Evolutionary conservation across 169 alveolate species (phyloP).

Genomic region (Plasmodium adleri): DNA sequence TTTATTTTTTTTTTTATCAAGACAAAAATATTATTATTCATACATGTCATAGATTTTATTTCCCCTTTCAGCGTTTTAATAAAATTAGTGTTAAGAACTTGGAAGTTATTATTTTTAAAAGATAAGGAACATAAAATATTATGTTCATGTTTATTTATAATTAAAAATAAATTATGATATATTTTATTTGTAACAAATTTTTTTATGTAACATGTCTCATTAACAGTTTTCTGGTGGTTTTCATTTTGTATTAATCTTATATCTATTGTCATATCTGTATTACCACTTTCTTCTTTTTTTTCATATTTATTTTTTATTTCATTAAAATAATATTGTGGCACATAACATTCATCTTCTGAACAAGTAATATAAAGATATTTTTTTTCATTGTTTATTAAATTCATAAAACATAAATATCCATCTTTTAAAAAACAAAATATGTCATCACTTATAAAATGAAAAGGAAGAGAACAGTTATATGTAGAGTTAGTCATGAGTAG

Average conservation of each 20-base stretch:
- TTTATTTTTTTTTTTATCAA: conserved; percentile 19
- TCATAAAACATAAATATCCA: conserved; percentile 28
- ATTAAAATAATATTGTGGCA: neutral
- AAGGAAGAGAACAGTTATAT: conserved; percentile 7
- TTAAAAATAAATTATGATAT: conserved; percentile 21
- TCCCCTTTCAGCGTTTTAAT: neutral
- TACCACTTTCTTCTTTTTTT: neutral
- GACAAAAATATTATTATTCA: conserved; percentile 15
- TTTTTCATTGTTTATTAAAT: conserved; percentile 33
- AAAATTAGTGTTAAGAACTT: conserved; percentile 12
- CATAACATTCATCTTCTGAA: conserved; percentile 8
- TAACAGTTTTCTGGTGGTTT: neutral
- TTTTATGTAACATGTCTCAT: conserved; percentile 16
- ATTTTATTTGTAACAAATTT: conserved; percentile 24
- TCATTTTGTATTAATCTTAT: neutral
- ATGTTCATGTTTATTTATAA: conserved; percentile 4
- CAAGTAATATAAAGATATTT: conserved; percentile 25
- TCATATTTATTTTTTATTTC: neutral
- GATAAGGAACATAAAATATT: conserved; percentile 9
- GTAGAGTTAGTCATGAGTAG: neutral
- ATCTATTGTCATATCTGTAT: neutral
- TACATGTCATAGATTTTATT: conserved; percentile 19
- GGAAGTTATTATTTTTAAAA: conserved; percentile 25
- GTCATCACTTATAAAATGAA: conserved; percentile 36
- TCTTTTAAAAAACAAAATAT: conserved; percentile 40